phyloP scores from a whole-genome alignment of 352 stramenopile genomes.

The Hyaloperonospora brassicae region DNA sequence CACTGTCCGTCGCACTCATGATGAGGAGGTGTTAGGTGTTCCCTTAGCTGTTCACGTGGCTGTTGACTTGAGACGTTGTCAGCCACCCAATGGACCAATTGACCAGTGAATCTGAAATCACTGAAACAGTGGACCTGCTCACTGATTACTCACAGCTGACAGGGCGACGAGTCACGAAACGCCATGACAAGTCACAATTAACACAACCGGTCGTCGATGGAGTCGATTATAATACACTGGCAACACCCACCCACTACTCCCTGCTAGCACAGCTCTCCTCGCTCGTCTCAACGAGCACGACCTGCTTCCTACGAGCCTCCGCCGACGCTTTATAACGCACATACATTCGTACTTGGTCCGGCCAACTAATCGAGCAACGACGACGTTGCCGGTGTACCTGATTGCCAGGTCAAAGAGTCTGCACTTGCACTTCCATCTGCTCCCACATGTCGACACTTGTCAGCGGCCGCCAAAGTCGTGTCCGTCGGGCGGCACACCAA shows the following conservation, averaged over 20 bases:
- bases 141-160: too few species aligned
- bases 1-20: slow-evolving; percentile 39
- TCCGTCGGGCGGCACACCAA: slow-evolving; percentile 6
- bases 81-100: slow-evolving; percentile 9
- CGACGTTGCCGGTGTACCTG: slow-evolving; percentile 19
- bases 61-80: too few species aligned
- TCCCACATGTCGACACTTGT: slow-evolving; percentile 16
- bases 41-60: not conserved
- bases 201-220: slow-evolving; percentile 1
- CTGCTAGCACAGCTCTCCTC: slow-evolving; percentile 13
- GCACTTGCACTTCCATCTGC: slow-evolving; percentile 12
- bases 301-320: slow-evolving; percentile 10
- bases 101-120: slow-evolving; percentile 6
- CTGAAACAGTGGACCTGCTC: too few species aligned
- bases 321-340: slow-evolving; percentile 23
- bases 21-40: not conserved
- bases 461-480: slow-evolving; percentile 8
- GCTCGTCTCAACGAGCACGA: not conserved
- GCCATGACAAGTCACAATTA: too few species aligned
- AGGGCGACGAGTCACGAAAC: too few species aligned
- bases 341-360: slow-evolving; percentile 11
- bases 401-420: slow-evolving; percentile 20
- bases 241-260: not conserved
- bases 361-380: slow-evolving; percentile 17
- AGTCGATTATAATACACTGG: slow-evolving; percentile 30